Base-by-base conservation (phyloP, 257 asterid species). In the Fraxinus pennsylvanica region DNA sequence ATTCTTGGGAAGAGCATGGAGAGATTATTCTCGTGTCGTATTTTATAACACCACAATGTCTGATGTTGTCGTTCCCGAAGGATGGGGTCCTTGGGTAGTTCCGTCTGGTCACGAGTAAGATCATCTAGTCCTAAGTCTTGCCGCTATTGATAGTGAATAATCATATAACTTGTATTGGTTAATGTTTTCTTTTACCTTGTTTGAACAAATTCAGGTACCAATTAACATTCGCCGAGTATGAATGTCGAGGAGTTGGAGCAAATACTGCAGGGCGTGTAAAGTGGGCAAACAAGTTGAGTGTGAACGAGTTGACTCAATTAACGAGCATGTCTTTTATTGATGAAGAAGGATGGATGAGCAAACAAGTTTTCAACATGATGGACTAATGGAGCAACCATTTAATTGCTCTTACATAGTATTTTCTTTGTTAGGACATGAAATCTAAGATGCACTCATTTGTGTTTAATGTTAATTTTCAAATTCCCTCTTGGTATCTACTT, bases 1-100 rank as follows among this genome's bases (percentile, higher is more conserved):
- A 1, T 85, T 33, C 54, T 76, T 90, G 65, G 94, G 91, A 61
- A 84, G 94, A 73, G 89, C 98, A 3, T 94, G 98, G 98, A 86
- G 96, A 71, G 41, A 29, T 0, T 86, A 86, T 75, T 93, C 98
- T 0, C 81, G 97, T 59, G 98, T 94, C 54, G 1, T 94, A 6
- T 94, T 87, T 66, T 86, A 78, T 80, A 74, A 79, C 67, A 74
- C 94, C 0, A 13, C 74, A 0, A 85, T 93, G 91, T 69, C 88
- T 0, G 45, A 81, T 33, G 39, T 89, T 14, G 61, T 92, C 68
- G 89, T 87, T 33, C 90, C 96, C 19, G 39, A 75, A 19, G 98
- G 97, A 47, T 92, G 97, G 97, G 73, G 61, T 45, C 30, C 90
- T 41, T 90, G 97, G 93, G 0, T 0, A 0, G 69, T 63, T 1